Percentiles rank a stretch among this genome's conserved stretches.
Evolutionary conservation across 208 protist genomes (phyloP).

Genomic region (Acanthamoeba healyi): DNA sequence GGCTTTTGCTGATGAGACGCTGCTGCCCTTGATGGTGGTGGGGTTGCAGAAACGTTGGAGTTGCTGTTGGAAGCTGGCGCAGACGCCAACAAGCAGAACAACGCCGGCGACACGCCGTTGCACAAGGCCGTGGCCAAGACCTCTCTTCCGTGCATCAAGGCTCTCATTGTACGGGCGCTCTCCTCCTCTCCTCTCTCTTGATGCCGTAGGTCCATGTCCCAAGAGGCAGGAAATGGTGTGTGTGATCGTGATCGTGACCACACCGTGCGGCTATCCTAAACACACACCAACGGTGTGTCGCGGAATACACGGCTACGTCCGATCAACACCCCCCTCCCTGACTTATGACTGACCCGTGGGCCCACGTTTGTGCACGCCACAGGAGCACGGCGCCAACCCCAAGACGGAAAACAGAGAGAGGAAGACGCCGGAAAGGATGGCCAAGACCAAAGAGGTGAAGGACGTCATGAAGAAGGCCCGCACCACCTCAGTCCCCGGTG

Average conservation of each 20-base stretch:
- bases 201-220: too few species aligned
- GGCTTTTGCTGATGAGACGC: not conserved
- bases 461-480: slow-evolving; percentile 6
- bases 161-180: slow-evolving; percentile 2
- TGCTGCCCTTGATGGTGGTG: not conserved
- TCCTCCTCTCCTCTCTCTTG: not conserved
- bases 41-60: slow-evolving; percentile 33
- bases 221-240: too few species aligned
- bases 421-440: slow-evolving; percentile 58
- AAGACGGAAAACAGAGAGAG: slow-evolving; percentile 56
- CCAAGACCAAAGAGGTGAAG: slow-evolving; percentile 65
- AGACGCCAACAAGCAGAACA: slow-evolving; percentile 58
- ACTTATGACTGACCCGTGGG: not conserved
- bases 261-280: too few species aligned
- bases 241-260: too few species aligned
- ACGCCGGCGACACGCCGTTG: slow-evolving; percentile 49
- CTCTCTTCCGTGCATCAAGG: slow-evolving; percentile 54
- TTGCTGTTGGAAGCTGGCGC: slow-evolving; percentile 33
- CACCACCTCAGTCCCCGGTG: slow-evolving; percentile 23
- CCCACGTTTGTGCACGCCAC: not conserved
- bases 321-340: too few species aligned
- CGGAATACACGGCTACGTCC: too few species aligned
- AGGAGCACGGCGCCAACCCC: slow-evolving; percentile 59
- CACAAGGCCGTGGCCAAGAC: slow-evolving; percentile 73
- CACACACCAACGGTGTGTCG: too few species aligned